These are phyloP conservation scores for Suillus fuscotomentosus DNA, from an alignment of 768 basidiomycete genomes.

Conservation along the genomic window DNA sequence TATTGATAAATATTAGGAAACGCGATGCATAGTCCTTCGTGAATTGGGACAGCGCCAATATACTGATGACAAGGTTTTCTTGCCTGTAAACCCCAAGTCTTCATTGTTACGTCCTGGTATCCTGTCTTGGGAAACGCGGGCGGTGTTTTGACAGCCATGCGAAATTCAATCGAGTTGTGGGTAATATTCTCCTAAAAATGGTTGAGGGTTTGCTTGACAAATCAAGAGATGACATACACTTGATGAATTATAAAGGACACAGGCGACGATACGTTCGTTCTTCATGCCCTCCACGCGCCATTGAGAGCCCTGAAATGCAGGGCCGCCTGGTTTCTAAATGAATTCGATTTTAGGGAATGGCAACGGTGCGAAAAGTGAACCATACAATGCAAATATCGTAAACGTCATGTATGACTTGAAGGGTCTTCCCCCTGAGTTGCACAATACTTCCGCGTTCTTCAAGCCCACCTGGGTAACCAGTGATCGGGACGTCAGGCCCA, in stretches of 20 bases:
- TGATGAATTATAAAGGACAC: constrained; percentile 40
- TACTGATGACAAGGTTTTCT: constrained; percentile 49
- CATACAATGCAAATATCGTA: constrained; percentile 43
- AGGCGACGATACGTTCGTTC: constrained; percentile 50
- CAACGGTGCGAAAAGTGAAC: neutral
- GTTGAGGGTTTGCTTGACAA: neutral
- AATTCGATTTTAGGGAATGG: constrained; percentile 1
- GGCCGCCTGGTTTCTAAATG: constrained; percentile 31
- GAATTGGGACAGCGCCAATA: constrained; percentile 40
- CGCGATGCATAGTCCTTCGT: constrained; percentile 37
- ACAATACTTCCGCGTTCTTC: constrained; percentile 41
- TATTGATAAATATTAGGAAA: constrained; percentile 63
- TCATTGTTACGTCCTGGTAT: constrained; percentile 44
- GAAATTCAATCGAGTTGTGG: constrained; percentile 37
- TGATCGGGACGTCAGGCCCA: constrained; percentile 40
- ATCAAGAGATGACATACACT: constrained; percentile 31
- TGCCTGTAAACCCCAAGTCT: constrained; percentile 50
- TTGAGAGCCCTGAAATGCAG: constrained; percentile 31
- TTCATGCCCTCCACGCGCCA: constrained; percentile 57
- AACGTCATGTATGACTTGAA: constrained; percentile 44
- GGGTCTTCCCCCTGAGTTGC: constrained; percentile 33
- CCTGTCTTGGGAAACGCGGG: constrained; percentile 28
- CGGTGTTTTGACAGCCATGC: constrained; percentile 52
- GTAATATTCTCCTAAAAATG: constrained; percentile 43
- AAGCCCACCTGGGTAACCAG: constrained; percentile 46